phyloP scores from a whole-genome alignment of 352 stramenopile species.

The Phytophthora pistaciae region DNA sequence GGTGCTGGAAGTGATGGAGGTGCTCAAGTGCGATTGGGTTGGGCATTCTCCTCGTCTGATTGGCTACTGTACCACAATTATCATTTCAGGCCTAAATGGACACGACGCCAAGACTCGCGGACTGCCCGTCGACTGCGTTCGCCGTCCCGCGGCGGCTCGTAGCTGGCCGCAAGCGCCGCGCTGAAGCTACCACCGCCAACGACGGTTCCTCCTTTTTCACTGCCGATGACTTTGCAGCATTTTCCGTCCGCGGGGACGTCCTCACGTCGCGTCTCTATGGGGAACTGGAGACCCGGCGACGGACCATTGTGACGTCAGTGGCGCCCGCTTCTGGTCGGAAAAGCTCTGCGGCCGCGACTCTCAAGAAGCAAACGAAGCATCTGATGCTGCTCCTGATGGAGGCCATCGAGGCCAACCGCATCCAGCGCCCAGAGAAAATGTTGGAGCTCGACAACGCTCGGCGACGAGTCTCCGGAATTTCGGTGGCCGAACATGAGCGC shows the following conservation, averaged over 20 bases:
- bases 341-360: neutral
- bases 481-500: conserved; percentile 56
- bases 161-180: conserved; percentile 53
- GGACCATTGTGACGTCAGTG: conserved; percentile 25
- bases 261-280: conserved; percentile 37
- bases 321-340: neutral
- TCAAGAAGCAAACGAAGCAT: conserved; percentile 33
- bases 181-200: neutral
- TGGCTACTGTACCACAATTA: neutral
- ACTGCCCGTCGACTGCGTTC: conserved; percentile 37
- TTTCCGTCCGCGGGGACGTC: conserved; percentile 39
- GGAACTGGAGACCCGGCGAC: conserved; percentile 33
- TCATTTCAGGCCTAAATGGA: conserved; percentile 17
- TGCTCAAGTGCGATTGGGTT: no score
- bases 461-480: conserved; percentile 57
- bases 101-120: neutral
- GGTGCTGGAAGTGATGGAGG: no score
- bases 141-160: conserved; percentile 55
- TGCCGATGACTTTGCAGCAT: conserved; percentile 43
- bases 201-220: conserved; percentile 42
- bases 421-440: conserved; percentile 23
- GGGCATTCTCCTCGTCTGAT: neutral
- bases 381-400: conserved; percentile 47
- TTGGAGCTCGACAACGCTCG: conserved; percentile 43
- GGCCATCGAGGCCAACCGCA: conserved; percentile 17